A percentile compares a stretch with the other conserved stretches of the same genome.
Evolutionary conservation across 805 yeast genomes (phyloP).

Genomic region (Wickerhamiella australiensis): DNA sequence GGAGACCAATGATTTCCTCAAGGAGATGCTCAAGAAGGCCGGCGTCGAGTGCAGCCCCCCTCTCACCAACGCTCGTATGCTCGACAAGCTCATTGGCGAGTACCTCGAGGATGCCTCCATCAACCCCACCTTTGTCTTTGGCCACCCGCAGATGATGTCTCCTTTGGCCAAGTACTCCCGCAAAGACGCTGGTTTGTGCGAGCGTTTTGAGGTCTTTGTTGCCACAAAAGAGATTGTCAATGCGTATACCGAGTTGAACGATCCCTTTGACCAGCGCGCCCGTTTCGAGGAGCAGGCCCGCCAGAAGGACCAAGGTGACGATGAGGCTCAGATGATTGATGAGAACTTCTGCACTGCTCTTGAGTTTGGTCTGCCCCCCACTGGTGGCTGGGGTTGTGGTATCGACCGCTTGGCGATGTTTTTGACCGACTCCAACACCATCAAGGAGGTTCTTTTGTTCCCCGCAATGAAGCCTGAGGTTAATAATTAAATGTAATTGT

Average conservation of each 20-base stretch:
- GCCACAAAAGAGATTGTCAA: constrained; percentile 97
- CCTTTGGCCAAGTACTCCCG: constrained; percentile 96
- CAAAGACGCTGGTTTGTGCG: constrained; percentile 86
- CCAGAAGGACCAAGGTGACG: constrained; percentile 98
- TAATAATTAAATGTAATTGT: constrained; percentile 23
- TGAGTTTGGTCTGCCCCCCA: constrained; percentile 97
- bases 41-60: constrained; percentile 84
- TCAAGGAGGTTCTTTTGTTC: constrained; percentile 94
- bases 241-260: constrained; percentile 97
- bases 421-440: constrained; percentile 89
- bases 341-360: constrained; percentile 95
- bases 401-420: constrained; percentile 97
- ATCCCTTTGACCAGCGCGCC: constrained; percentile 95
- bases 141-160: constrained; percentile 99
- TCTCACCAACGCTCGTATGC: constrained; percentile 95
- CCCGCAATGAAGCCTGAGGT: constrained; percentile 97
- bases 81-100: constrained; percentile 95
- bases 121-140: constrained; percentile 95
- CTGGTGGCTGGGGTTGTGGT: constrained; percentile 99
- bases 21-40: constrained; percentile 61
- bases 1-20: constrained; percentile 85
- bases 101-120: constrained; percentile 78
- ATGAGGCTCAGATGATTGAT: constrained; percentile 93
- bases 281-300: constrained; percentile 98
- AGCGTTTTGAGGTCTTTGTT: constrained; percentile 95